Base-by-base conservation (phyloP, 164 flowering plant genomes). In the Dillenia turbinata region DNA sequence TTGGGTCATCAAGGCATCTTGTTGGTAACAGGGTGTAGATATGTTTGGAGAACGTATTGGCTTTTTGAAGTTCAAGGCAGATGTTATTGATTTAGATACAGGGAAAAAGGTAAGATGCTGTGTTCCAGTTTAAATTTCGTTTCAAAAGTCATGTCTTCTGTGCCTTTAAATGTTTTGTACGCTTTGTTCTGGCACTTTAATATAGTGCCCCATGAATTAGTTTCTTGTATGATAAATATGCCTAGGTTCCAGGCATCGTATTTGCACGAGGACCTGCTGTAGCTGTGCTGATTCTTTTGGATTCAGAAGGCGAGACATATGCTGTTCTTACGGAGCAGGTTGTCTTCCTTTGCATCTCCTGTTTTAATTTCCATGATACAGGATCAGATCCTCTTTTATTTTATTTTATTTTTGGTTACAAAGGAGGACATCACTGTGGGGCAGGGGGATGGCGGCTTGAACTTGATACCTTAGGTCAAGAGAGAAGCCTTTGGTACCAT, bases 321-420 rank as follows among this genome's bases (percentile, higher is more conserved):
- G 95, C 86, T 61, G 81, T 90, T 71, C 92, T 93, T 46, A 89
- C 97, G 17, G 96, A 93, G 64, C 98, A 93, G 95, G 98, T 93
- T 71, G 1, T 58, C 48, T 46, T 46, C 46, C 53, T 19, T 19
- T 19, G 22, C 1, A 19, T 1, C 22, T 1, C 22, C 22, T 19
- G 22, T 19, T 19, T 19, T 19, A 19, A 19, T 19, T 19, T 19
- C 22, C 22, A 19, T 19, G 22, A 1, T 19, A 1, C 22, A 19
- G 22, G 22, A 19, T 19, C 22, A 19, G 22, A 19, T 19, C 22
- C n/a, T n/a, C n/a, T n/a, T n/a, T n/a, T n/a, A n/a, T n/a, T n/a
- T n/a, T n/a, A n/a, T n/a, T n/a, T n/a, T n/a, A n/a, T n/a, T n/a
- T n/a, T n/a, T 19, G 22, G 22, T 19, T 19, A 19, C 22, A 19